Percentiles rank a stretch among this genome's conserved stretches.
Conservation (phyloP, 2,329 filamentous ascomycete species). For the Beauveria sp. region DNA sequence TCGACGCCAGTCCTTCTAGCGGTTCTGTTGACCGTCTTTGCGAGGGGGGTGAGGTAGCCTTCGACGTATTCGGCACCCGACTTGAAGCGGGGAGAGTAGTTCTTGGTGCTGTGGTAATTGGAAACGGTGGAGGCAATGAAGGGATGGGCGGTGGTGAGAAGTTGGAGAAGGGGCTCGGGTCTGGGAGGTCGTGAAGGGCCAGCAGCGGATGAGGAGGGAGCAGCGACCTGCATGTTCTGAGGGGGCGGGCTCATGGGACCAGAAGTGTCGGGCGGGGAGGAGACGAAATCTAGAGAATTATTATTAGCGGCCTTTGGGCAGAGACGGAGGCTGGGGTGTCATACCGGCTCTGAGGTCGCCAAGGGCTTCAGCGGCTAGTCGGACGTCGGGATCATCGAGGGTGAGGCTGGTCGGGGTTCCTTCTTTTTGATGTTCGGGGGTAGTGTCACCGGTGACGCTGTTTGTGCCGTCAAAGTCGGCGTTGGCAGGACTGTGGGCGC, state of each 20-base stretch:
- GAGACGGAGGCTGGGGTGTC: constrained; percentile 18
- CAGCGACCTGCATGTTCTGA: not conserved
- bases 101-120: constrained; percentile 79
- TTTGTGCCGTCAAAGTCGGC: constrained; percentile 42
- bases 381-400: constrained; percentile 59
- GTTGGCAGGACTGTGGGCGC: constrained; percentile 36
- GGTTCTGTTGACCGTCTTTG: constrained; percentile 77
- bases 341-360: constrained; percentile 67
- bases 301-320: constrained; percentile 11
- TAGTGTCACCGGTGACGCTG: constrained; percentile 33
- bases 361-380: constrained; percentile 66
- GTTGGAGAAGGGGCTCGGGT: constrained; percentile 73
- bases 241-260: constrained; percentile 30
- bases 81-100: constrained; percentile 81
- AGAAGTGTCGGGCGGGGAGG: constrained; percentile 47
- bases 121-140: constrained; percentile 79
- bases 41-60: constrained; percentile 76
- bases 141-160: constrained; percentile 83
- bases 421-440: constrained; percentile 39
- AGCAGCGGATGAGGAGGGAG: constrained; percentile 15
- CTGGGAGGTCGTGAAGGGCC: constrained; percentile 36
- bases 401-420: constrained; percentile 44
- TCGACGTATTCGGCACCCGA: constrained; percentile 89
- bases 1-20: constrained; percentile 83
- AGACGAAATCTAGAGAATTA: constrained; percentile 50